Evolutionary conservation across 805 yeast species (phyloP), one percentile per base, ranked within the genome.

Genomic region (Debaryomyces castellii): DNA sequence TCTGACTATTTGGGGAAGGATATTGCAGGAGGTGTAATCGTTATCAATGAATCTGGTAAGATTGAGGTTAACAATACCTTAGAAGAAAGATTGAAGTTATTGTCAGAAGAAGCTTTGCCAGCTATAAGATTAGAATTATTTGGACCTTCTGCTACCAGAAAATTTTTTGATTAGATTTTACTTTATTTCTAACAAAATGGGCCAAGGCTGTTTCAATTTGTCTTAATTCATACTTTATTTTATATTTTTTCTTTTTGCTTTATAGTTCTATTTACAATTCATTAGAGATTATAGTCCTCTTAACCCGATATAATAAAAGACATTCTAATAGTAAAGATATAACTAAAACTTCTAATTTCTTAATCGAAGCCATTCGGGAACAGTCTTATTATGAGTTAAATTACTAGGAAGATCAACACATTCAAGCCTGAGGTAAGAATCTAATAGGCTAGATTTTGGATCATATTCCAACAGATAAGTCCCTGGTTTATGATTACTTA

Each of bases 31-130:
- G 99, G 99, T 63, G 89, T 83, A 33, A 67, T 89, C 39, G 76
- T 89, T 40, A 66, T 78, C 45, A 87, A 87, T 62, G 78, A 79
- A 30, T 66, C 79, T 36, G 96, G 95, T 44, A 89, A 87, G 71
- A 90, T 94, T 54, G 91, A 86, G 57, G 89, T 94, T 46, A 78
- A 88, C 71, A 94, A 94, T 75, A 91, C 99, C 40, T 78, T 94
- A 60, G 97, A 90, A 60, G 97, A 91, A 76, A 88, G 99, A 73
- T 81, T 94, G 61, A 80, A 84, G 59, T 71, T 94, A 51, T 77
- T 94, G 58, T 79, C 87, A 32, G 87, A 87, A 64, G 88, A 83
- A 59, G 87, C 96, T 6, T 80, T 94, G 55, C 99, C 99, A 40
- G 95, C 91, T 45, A 83, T 94, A 52, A 85, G 98, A 73, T 76